Base-by-base conservation (phyloP, 2,329 filamentous ascomycete genomes). In the Metarhizium rileyi region DNA sequence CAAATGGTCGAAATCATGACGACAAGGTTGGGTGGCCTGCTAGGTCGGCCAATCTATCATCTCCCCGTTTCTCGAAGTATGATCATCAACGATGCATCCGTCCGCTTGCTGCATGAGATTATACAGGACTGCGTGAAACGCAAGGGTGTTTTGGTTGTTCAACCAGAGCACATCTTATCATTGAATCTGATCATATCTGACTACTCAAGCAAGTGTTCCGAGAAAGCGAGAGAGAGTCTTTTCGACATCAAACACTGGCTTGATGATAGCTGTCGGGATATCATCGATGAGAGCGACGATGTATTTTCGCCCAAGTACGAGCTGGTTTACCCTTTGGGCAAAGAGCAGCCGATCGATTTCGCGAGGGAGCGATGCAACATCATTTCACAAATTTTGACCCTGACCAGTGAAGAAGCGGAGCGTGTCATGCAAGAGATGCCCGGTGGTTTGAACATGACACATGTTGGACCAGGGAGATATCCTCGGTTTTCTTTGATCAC, bases 231-330 rank as follows among this genome's bases (percentile, higher is more conserved):
- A 23, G 20, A 40, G 27, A 60, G 0, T 69, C 63, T 0, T 72
- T 78, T 28, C 23, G 65, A 0, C 75, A 69, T 55, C 62, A 82
- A 1, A 59, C 73, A 35, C 7, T 45, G 0, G 8, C n/a, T 40
- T 8, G 36, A 40, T n/a, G 20, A 20, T 22, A 51, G 63, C 3
- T 66, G 72, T 0, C 66, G 78, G 0, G 79, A 83, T 53, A 70
- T 84, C 6, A 65, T 84, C 0, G 81, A 84, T 50, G 81, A 84
- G 58, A 78, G 75, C 42, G 81, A 84, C 44, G 78, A 83, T 48
- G 77, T 76, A 48, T 74, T 83, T 44, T 77, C 70, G 30, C 68
- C 72, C 2, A 75, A 73, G 33, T 81, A 79, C 27, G 78, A 84
- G 57, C 60, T 84, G 0, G 67, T 84, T 1, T 84, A 84, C 51